Percentiles rank a stretch among this genome's conserved stretches.
Evolutionary conservation across 2,329 filamentous ascomycete species (phyloP).

Genomic region (Mycogone perniciosa): DNA sequence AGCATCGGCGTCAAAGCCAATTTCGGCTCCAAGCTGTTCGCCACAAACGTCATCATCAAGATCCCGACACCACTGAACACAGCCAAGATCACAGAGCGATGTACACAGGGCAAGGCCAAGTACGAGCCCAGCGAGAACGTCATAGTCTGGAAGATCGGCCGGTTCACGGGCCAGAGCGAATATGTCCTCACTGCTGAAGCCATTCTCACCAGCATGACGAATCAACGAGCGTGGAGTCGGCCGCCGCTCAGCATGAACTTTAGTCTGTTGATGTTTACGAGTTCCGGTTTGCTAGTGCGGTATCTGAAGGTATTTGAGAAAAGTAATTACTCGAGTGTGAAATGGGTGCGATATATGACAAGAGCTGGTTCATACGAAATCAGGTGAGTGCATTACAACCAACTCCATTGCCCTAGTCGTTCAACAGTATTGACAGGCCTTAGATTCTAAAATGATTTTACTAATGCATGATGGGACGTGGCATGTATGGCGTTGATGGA

Average conservation of each 20-base stretch:
- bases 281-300: conserved; percentile 81
- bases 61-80: conserved; percentile 97
- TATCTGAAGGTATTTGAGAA: conserved; percentile 99
- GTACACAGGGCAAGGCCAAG: conserved; percentile 93
- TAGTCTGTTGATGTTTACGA: conserved; percentile 95
- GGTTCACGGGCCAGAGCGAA: conserved; percentile 98
- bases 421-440: conserved; percentile 11
- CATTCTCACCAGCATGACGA: conserved; percentile 91
- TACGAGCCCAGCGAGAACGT: conserved; percentile 98
- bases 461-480: conserved; percentile 8
- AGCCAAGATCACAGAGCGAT: conserved; percentile 84
- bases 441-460: conserved; percentile 28
- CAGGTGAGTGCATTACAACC: conserved; percentile 46
- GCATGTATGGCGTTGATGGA: conserved; percentile 16
- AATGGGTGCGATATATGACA: conserved; percentile 99
- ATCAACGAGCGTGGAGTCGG: conserved; percentile 93
- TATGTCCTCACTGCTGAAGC: conserved; percentile 93
- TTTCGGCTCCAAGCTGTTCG: conserved; percentile 92
- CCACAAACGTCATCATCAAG: conserved; percentile 89
- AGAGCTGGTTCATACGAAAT: conserved; percentile 97
- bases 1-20: conserved; percentile 97
- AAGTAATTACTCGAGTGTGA: conserved; percentile 96
- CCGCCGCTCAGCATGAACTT: conserved; percentile 91
- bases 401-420: not conserved
- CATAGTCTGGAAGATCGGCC: conserved; percentile 97